Evolutionary conservation across 2,329 filamentous ascomycete species (phyloP).

Genomic region (Cladorrhinum sp.): DNA sequence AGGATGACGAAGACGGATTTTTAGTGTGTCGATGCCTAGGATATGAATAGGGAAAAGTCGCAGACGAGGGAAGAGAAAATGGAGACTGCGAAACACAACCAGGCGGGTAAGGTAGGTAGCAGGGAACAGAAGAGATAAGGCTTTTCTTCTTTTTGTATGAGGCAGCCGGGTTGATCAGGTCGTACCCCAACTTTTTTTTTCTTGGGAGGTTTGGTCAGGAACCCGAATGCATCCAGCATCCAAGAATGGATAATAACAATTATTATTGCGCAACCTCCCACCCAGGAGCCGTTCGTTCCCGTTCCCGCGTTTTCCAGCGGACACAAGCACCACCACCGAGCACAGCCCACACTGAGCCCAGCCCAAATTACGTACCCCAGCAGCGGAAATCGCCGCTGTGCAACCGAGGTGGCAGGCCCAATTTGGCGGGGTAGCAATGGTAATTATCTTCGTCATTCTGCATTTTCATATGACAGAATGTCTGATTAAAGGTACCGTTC

Average conservation of each 20-base stretch:
- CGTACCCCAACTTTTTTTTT: not conserved
- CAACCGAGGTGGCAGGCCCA: conserved; percentile 13
- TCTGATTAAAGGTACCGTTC: too few relatives aligned
- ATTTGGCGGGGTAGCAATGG: conserved; percentile 5
- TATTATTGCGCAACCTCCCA: conserved; percentile 5
- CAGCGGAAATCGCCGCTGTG: conserved; percentile 14
- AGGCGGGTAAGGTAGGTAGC: not conserved
- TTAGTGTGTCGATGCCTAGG: not conserved
- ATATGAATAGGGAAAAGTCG: not conserved
- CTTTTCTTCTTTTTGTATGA: not conserved
- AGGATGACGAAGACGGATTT: not conserved
- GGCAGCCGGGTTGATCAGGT: not conserved
- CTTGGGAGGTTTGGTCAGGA: not conserved
- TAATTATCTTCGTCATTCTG: not conserved
- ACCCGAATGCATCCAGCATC: not conserved
- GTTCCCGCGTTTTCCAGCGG: conserved; percentile 2
- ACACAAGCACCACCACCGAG: not conserved
- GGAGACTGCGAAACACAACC: not conserved
- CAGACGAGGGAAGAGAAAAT: not conserved
- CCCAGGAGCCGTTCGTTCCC: conserved; percentile 1
- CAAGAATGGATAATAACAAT: not conserved
- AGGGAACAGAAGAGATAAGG: not conserved
- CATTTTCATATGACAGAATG: not conserved
- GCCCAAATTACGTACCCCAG: conserved; percentile 21
- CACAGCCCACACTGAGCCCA: conserved; percentile 13